These are phyloP conservation scores for Pelagomonas calceolata DNA, from an alignment of 108 stramenopile species.

Conservation along the genomic window DNA sequence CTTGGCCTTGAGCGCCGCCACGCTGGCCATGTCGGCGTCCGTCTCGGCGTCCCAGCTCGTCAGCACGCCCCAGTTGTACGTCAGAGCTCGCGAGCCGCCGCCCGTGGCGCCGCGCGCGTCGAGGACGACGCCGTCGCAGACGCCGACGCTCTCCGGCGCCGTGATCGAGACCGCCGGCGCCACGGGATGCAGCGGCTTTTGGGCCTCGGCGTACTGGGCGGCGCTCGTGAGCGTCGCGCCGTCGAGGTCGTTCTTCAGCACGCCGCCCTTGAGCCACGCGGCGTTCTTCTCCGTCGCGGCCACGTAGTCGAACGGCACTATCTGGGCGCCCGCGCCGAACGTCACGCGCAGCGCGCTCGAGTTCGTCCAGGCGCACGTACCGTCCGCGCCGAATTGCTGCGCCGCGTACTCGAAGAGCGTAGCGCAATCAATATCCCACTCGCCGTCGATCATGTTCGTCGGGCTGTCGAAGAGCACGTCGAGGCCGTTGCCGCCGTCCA, in stretches of 20 bases:
- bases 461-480: background rate
- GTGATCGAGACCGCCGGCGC: background rate
- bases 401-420: background rate
- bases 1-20: background rate
- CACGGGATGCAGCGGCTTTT: background rate
- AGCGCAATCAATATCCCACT: background rate
- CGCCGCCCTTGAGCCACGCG: no score
- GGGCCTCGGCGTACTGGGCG: background rate
- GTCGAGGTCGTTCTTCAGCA: background rate
- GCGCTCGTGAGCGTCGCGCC: background rate
- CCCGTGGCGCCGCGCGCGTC: background rate
- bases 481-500: background rate
- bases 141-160: background rate
- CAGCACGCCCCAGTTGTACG: background rate
- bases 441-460: background rate
- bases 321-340: background rate
- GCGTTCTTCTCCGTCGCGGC: background rate
- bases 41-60: no score
- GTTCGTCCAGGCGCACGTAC: background rate
- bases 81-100: background rate
- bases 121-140: constrained; percentile 1
- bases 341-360: background rate
- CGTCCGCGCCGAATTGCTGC: background rate
- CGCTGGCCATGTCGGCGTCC: background rate
- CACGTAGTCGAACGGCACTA: background rate